A percentile compares a stretch with the other conserved stretches of the same genome.
Evolutionary conservation across 176 grass and related monocot species (phyloP).

Genomic region (Raddia guianensis): DNA sequence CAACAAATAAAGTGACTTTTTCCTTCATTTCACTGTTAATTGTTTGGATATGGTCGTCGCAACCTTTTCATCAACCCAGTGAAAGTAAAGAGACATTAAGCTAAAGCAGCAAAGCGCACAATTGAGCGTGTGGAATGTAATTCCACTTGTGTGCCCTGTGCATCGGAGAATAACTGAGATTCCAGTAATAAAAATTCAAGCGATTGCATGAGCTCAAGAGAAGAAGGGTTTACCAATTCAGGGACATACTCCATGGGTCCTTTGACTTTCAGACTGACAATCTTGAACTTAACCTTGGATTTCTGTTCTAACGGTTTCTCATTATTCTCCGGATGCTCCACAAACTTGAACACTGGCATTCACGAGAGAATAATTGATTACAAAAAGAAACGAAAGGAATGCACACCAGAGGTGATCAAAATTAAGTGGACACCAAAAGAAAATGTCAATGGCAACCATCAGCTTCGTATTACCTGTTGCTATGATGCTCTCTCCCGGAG

Average conservation of each 20-base stretch:
- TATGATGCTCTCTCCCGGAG: constrained; percentile 90
- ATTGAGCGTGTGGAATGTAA: background rate
- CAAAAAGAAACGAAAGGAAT: background rate
- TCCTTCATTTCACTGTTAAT: background rate
- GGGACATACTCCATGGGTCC: constrained; percentile 85
- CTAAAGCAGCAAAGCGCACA: background rate
- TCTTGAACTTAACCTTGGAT: constrained; percentile 97
- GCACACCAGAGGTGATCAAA: background rate
- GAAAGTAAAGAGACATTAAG: background rate
- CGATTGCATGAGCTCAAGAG: background rate
- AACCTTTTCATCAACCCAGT: background rate
- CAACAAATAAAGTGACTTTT: background rate
- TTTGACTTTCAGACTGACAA: constrained; percentile 90
- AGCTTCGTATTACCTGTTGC: constrained; percentile 69
- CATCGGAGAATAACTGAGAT: background rate
- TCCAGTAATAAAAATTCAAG: background rate
- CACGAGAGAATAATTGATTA: constrained; percentile 13
- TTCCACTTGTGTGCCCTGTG: background rate
- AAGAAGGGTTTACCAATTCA: constrained; percentile 64
- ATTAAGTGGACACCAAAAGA: background rate
- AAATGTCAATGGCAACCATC: background rate
- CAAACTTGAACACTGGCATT: constrained; percentile 91
- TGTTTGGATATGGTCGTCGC: background rate
- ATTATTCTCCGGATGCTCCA: constrained; percentile 96
- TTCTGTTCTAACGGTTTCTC: constrained; percentile 94